Conservation (phyloP, 163 green algal genomes). For the Chlorella variabilis region DNA sequence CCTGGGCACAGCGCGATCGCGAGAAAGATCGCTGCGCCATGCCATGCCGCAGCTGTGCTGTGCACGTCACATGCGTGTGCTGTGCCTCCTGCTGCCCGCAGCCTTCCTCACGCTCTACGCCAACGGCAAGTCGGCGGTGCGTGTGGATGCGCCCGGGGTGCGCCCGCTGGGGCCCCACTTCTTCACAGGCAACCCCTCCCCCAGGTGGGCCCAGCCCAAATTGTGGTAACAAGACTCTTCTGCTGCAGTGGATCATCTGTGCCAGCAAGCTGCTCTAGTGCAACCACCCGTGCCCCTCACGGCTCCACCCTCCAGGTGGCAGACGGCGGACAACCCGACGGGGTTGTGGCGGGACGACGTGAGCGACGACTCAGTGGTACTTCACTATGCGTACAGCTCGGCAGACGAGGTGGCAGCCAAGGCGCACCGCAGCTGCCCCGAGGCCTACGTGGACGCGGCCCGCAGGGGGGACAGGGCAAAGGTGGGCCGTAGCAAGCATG, state of each 20-base stretch:
- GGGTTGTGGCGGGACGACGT: conserved; percentile 52
- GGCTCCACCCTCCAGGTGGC: conserved; percentile 37
- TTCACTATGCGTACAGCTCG: conserved; percentile 29
- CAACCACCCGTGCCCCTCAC: no score
- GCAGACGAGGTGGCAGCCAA: conserved; percentile 55
- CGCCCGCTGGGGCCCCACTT: conserved; percentile 63
- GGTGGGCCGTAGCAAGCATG: conserved; percentile 13
- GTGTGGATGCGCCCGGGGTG: conserved; percentile 58
- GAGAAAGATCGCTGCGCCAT: no score
- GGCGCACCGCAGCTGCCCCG: conserved; percentile 57
- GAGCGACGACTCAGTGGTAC: conserved; percentile 40
- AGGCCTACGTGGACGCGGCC: conserved; percentile 22
- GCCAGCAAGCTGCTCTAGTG: no score
- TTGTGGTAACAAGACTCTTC: background rate
- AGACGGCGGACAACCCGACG: conserved; percentile 36
- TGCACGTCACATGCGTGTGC: background rate
- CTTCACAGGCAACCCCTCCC: conserved; percentile 53
- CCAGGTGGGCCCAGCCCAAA: conserved; percentile 16
- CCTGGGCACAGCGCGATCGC: no score
- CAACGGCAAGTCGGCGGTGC: conserved; percentile 71
- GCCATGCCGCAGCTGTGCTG: no score
- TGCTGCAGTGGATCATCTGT: background rate
- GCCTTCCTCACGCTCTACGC: conserved; percentile 67
- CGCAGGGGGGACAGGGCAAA: conserved; percentile 29
- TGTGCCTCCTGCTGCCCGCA: no score